Evolutionary conservation across 305 asterid genomes (phyloP).

Genomic region (Fraxinus dipetala): DNA sequence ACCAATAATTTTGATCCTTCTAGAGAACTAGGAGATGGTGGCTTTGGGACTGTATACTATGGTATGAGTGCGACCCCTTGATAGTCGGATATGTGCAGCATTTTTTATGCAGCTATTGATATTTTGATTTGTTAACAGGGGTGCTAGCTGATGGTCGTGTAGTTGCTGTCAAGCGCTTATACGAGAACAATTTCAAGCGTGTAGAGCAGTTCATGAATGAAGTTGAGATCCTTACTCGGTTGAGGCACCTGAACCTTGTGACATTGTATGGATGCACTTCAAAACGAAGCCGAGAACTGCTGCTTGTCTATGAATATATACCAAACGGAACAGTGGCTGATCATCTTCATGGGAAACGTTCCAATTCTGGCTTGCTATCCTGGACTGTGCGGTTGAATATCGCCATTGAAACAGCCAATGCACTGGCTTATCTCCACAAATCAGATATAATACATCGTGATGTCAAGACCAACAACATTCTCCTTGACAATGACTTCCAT

Average conservation of each 20-base stretch:
- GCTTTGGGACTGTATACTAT: slow-evolving; percentile 78
- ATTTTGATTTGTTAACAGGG: slow-evolving; percentile 37
- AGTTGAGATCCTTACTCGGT: slow-evolving; percentile 59
- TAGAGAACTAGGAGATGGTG: slow-evolving; percentile 85
- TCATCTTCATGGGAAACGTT: slow-evolving; percentile 70
- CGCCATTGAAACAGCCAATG: slow-evolving; percentile 79
- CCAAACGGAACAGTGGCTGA: slow-evolving; percentile 89
- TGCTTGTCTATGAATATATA: slow-evolving; percentile 74
- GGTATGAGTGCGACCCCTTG: slow-evolving; percentile 41
- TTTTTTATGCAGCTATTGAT: not conserved
- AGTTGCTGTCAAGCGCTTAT: slow-evolving; percentile 79
- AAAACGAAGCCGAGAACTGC: slow-evolving; percentile 64
- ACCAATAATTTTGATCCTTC: slow-evolving; percentile 61
- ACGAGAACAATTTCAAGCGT: slow-evolving; percentile 78
- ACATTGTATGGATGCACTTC: slow-evolving; percentile 78
- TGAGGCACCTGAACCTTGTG: slow-evolving; percentile 76
- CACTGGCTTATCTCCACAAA: slow-evolving; percentile 65
- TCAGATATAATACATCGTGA: slow-evolving; percentile 76
- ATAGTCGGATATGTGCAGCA: not conserved
- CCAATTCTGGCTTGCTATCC: slow-evolving; percentile 63
- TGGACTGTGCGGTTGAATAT: slow-evolving; percentile 77
- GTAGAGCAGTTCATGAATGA: slow-evolving; percentile 90
- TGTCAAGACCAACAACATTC: slow-evolving; percentile 78
- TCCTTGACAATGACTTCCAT: slow-evolving; percentile 77
- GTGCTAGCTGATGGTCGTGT: slow-evolving; percentile 59